Evolutionary conservation across 371 early-diverging fungal genomes (phyloP).

Genomic region (Mortierella sp.): DNA sequence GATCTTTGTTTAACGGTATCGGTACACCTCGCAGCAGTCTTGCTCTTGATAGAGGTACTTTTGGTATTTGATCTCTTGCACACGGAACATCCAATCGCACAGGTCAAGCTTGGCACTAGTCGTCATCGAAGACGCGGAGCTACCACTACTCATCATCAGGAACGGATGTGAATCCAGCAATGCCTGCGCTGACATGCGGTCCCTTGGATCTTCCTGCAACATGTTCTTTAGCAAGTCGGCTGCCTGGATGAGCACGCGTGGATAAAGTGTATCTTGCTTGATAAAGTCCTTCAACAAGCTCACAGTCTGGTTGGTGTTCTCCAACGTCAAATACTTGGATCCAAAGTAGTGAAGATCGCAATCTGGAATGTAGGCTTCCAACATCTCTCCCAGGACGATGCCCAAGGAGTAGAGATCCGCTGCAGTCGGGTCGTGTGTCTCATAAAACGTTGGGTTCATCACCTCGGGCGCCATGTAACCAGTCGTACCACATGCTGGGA

Average conservation of each 20-base stretch:
- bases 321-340: constrained; percentile 61
- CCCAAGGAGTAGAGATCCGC: constrained; percentile 73
- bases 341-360: constrained; percentile 67
- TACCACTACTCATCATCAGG: neutral
- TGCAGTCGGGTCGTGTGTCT: constrained; percentile 40
- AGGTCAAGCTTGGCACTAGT: constrained; percentile 25
- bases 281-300: constrained; percentile 55
- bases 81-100: constrained; percentile 48
- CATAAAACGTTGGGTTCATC: constrained; percentile 33
- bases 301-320: constrained; percentile 63
- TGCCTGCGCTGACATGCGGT: constrained; percentile 38
- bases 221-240: constrained; percentile 45
- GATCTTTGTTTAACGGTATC: constrained; percentile 33
- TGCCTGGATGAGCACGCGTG: constrained; percentile 33
- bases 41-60: constrained; percentile 37
- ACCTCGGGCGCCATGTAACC: constrained; percentile 86
- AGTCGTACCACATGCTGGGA: constrained; percentile 70
- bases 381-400: constrained; percentile 72
- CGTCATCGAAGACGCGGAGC: neutral
- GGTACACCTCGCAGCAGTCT: constrained; percentile 37
- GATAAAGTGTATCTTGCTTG: constrained; percentile 25
- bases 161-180: constrained; percentile 41
- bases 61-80: constrained; percentile 55
- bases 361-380: constrained; percentile 67
- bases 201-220: constrained; percentile 38